Base-by-base conservation (phyloP, 805 yeast species). In the Maudiozyma bulderi region DNA sequence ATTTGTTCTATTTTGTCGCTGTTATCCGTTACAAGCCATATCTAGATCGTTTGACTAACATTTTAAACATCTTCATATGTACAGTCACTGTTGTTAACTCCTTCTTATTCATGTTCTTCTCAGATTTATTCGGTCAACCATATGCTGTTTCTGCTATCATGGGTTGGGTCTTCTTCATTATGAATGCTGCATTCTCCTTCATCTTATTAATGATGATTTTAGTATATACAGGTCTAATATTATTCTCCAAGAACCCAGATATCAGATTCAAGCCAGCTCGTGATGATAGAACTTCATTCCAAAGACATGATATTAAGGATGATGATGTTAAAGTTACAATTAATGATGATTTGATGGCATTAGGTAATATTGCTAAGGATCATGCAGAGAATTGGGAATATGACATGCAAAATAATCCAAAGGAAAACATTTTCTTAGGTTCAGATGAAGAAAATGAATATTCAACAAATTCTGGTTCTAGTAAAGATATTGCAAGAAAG, bases 221-320 rank as follows among this genome's bases (percentile, higher is more conserved):
- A 52, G 80, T 80, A 2, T 81, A 84, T 56, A 76, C 83, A 49
- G 66, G 69, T 11, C 67, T 81, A 56, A 80, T 86, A 5, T 52
- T 85, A 1, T 73, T 82, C 56, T 82, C 91, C 32, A 86, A 84
- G 72, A 88, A 87, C 64, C 96, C 96, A 28, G 96, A 88, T 67
- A 81, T 88, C 9, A 78, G 93, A 66, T 85, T 85, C 64, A 86
- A 85, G 48, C 95, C 95, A n/a, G 95, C 95, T 10, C 82, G 74
- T 59, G 98, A 90, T 68, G 96, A 90, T 66, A 81, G 98, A 77
- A 82, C 88, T 14, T 88, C 96, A 8, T 90, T 90, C 80, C 93
- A 84, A 62, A 75, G 70, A 54, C 60, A 56, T 51, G 60, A 67
- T 50, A 52, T 48, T 20, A 50, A 37, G 7, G 40, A 31, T 11